These are phyloP conservation scores for Penicillium janthinellum DNA, from an alignment of 2,329 filamentous ascomycete genomes.

Conservation along the genomic window DNA sequence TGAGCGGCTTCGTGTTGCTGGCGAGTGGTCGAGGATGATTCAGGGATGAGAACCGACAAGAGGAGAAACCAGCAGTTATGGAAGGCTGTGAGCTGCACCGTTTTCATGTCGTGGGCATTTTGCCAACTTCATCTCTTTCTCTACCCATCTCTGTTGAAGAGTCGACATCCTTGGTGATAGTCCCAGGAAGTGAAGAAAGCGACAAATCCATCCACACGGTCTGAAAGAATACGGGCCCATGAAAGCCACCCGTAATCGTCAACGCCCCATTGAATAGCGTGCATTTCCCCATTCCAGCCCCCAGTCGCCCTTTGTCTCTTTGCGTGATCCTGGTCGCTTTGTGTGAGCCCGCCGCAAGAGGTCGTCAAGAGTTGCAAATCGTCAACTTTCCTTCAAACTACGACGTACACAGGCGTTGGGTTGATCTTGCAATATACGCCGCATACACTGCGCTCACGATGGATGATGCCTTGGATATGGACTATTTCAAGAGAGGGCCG, in stretches of 20 bases:
- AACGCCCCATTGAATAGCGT: neutral
- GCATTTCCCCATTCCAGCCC: neutral
- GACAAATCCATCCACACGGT: neutral
- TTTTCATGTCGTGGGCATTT: neutral
- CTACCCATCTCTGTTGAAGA: neutral
- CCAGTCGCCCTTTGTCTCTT: slow-evolving; percentile 1
- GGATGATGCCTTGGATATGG: neutral
- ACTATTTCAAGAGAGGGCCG: neutral
- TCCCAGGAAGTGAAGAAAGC: neutral
- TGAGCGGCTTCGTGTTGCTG: neutral
- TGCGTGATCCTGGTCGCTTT: neutral
- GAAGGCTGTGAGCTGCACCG: neutral
- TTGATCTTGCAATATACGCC: neutral
- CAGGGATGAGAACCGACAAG: neutral
- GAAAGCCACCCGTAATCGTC: neutral
- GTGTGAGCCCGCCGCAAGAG: neutral
- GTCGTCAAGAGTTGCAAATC: neutral
- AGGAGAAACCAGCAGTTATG: neutral
- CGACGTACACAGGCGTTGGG: neutral
- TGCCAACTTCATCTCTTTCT: neutral
- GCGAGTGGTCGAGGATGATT: neutral
- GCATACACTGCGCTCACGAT: neutral
- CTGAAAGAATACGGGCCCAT: neutral
- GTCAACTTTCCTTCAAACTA: neutral
- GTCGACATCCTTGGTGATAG: neutral